phyloP scores from a whole-genome alignment of 345 rosid genomes.

The Hypericum perforatum region DNA sequence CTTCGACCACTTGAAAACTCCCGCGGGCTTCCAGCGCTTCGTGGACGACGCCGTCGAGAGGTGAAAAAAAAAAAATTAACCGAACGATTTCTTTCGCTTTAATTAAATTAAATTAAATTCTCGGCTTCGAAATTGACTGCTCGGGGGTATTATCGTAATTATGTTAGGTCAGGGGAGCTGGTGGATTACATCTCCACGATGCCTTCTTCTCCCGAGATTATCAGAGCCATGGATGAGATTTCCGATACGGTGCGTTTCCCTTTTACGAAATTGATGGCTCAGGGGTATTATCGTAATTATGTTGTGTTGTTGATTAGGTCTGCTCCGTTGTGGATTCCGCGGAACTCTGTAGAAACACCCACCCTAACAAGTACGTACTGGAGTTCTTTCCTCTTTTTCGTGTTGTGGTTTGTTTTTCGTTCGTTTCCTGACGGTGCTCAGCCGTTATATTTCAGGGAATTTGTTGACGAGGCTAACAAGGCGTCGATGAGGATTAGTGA shows the following conservation, averaged over 20 bases:
- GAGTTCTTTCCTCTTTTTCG: not conserved
- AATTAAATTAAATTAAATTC: too few species aligned
- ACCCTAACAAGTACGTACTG: slow-evolving; percentile 63
- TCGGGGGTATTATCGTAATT: not conserved
- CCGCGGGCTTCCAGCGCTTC: slow-evolving; percentile 78
- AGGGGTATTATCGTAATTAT: slow-evolving; percentile 1
- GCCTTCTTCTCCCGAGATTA: slow-evolving; percentile 63
- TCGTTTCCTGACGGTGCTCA: too few species aligned
- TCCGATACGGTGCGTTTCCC: slow-evolving; percentile 46
- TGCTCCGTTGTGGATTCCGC: slow-evolving; percentile 94
- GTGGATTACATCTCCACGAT: slow-evolving; percentile 46
- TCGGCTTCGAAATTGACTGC: not conserved
- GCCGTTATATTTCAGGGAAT: slow-evolving; percentile 42
- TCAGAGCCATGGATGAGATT: slow-evolving; percentile 88
- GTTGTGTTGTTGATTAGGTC: slow-evolving; percentile 37
- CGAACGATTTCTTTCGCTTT: too few species aligned
- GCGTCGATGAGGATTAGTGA: slow-evolving; percentile 79
- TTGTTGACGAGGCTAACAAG: slow-evolving; percentile 75
- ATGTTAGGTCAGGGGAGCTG: slow-evolving; percentile 66
- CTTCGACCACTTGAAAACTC: slow-evolving; percentile 50
- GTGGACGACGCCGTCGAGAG: slow-evolving; percentile 87
- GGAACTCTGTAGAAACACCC: slow-evolving; percentile 86
- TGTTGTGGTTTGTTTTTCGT: too few species aligned
- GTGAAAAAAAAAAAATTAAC: slow-evolving; percentile 16
- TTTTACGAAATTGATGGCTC: too few species aligned